Percentiles rank a stretch among this genome's conserved stretches.
Conservation (phyloP, 768 basidiomycete genomes). For the Imleria badia region DNA sequence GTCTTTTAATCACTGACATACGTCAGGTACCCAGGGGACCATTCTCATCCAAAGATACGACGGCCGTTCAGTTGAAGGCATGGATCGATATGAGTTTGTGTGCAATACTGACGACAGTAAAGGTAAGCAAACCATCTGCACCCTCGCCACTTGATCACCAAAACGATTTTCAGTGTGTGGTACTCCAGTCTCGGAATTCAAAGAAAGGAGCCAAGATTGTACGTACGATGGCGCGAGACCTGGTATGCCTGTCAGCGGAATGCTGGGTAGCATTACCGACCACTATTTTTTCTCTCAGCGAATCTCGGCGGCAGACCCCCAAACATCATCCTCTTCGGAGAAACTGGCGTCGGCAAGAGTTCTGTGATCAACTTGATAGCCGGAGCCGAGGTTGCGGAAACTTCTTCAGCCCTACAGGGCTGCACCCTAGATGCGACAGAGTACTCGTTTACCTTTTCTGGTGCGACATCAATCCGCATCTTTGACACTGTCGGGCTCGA, state of each 20-base stretch:
- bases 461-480: background rate
- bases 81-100: too few species aligned
- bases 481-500: conserved; percentile 12
- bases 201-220: too few species aligned
- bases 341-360: conserved; percentile 9
- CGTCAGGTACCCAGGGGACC: too few species aligned
- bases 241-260: background rate
- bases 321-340: conserved; percentile 11
- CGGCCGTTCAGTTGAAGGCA: too few species aligned
- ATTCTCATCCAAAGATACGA: too few species aligned
- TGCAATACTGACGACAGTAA: too few species aligned
- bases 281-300: too few species aligned
- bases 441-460: background rate
- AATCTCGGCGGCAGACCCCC: too few species aligned
- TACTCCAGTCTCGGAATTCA: background rate
- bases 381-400: background rate
- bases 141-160: too few species aligned
- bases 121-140: too few species aligned
- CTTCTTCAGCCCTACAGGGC: background rate
- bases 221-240: background rate
- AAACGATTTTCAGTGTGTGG: background rate
- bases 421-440: background rate
- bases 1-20: too few species aligned
- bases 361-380: conserved; percentile 12
- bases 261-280: too few species aligned